Base-by-base conservation (phyloP, 768 basidiomycete species). In the Mycena polygramma region DNA sequence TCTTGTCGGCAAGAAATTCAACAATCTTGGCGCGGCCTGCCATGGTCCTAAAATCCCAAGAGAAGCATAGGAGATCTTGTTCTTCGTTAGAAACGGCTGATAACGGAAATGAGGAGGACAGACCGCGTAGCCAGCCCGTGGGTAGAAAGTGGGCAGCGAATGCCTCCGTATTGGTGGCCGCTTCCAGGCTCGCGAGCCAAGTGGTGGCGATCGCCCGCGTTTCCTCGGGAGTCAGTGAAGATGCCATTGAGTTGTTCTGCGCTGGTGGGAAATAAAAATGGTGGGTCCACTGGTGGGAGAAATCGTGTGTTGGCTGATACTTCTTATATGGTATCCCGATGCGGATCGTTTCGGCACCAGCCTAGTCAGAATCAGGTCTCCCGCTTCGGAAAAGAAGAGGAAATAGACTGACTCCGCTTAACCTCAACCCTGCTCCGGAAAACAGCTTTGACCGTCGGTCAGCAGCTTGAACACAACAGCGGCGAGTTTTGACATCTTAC, bases 61-160 rank as follows among this genome's bases (percentile, higher is more conserved):
- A 72, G 63, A 72, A 72, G 58, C 70, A 72, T 5, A 72, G 36
- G 17, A 72, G 57, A 57, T 72, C 70, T 72, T 43, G 6, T 41
- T 17, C 24, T 13, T 30, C 14, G 57, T 58, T 24, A 57, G 45
- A 9, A 35, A 6, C 3, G 24, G 57, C 2, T 8, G 24, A 30
- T 2, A 2, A 24, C n/a, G 54, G n/a, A 39, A 6, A 43, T 13
- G 20, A 35, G 48, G 8, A 9, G 9, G 14, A 41, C 63, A 3
- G 48, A 71, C 70, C 70, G 51, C 70, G 64, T 15, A 71, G 13
- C 63, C 67, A 73, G 15, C 72, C 68, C 10, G 62, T 48, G 2
- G 68, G 68, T 7, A 69, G 41, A 19, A 73, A 61, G n/a, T 64
- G 59, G 19, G 11, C 26, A 6, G 68, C 68, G 48, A 69, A 63